Evolutionary conservation across 2,329 filamentous ascomycete genomes (phyloP).

Genomic region (Diaporthe vexans): DNA sequence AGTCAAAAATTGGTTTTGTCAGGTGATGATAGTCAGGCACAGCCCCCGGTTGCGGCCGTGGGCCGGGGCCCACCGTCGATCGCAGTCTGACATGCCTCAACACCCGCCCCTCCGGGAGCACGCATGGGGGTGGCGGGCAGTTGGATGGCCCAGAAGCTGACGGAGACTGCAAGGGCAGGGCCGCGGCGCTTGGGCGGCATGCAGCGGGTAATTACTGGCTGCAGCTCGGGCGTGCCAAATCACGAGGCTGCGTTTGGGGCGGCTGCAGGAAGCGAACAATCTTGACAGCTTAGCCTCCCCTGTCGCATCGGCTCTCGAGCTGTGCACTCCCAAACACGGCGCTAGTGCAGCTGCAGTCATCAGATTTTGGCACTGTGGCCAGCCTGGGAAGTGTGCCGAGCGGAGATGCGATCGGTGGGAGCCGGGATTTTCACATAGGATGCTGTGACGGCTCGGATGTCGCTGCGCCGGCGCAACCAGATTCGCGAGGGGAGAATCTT

Average conservation of each 20-base stretch:
- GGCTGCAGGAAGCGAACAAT: background rate
- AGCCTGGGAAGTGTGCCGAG: conserved; percentile 4
- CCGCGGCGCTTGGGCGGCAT: conserved; percentile 12
- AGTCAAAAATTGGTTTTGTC: background rate
- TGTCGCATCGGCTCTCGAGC: background rate
- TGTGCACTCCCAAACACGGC: background rate
- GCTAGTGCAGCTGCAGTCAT: conserved; percentile 1
- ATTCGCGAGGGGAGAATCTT: conserved; percentile 22
- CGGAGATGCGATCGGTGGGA: conserved; percentile 7
- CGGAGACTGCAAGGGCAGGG: background rate
- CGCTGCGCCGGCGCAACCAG: conserved; percentile 23
- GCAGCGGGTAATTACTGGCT: conserved; percentile 28
- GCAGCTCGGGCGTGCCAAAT: conserved; percentile 10
- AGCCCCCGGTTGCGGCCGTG: background rate
- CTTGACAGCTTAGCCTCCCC: conserved; percentile 12
- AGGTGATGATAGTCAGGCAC: conserved; percentile 29
- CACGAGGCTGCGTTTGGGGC: conserved; percentile 24
- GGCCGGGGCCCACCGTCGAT: conserved; percentile 4
- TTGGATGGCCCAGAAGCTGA: background rate
- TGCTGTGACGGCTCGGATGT: conserved; percentile 10
- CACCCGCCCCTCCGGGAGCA: background rate
- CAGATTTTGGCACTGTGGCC: conserved; percentile 1
- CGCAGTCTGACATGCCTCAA: background rate
- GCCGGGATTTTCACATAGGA: background rate
- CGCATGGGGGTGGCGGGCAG: background rate